Evolutionary conservation across 2,329 filamentous ascomycete genomes (phyloP).

Genomic region (Penicillium sp.): DNA sequence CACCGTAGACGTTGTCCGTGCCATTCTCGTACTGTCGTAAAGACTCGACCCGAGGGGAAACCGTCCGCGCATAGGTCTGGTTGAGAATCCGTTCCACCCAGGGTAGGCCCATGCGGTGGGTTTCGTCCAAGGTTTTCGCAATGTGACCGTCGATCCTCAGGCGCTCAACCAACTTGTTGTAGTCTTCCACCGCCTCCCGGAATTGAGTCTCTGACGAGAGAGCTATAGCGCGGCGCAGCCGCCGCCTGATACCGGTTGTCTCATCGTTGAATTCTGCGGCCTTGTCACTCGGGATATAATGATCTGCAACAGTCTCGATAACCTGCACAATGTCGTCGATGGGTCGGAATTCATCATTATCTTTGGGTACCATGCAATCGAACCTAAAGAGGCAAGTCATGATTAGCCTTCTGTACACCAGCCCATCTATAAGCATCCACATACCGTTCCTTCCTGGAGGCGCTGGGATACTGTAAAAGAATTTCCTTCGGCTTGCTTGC

Average conservation of each 20-base stretch:
- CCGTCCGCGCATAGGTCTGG: slow-evolving; percentile 87
- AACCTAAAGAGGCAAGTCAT: slow-evolving; percentile 43
- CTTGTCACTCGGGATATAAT: slow-evolving; percentile 69
- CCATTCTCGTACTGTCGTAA: slow-evolving; percentile 83
- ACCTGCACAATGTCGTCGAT: slow-evolving; percentile 65
- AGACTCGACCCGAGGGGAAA: slow-evolving; percentile 79
- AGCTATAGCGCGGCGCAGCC: slow-evolving; percentile 67
- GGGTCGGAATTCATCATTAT: slow-evolving; percentile 65
- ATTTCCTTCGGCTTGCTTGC: slow-evolving; percentile 46
- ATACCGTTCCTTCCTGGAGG: slow-evolving; percentile 61
- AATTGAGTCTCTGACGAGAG: slow-evolving; percentile 66
- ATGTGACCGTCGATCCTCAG: slow-evolving; percentile 67
- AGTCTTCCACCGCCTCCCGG: slow-evolving; percentile 64
- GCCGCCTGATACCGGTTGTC: slow-evolving; percentile 66
- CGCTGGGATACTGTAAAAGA: slow-evolving; percentile 77
- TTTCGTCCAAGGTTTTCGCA: slow-evolving; percentile 61
- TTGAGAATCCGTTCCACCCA: slow-evolving; percentile 74
- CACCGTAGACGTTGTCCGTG: slow-evolving; percentile 90
- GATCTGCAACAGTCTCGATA: slow-evolving; percentile 62
- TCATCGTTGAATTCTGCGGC: slow-evolving; percentile 64
- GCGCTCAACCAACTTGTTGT: slow-evolving; percentile 64
- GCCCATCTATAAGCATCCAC: neutral
- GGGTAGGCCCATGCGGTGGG: slow-evolving; percentile 63
- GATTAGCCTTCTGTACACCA: neutral
- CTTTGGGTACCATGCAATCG: slow-evolving; percentile 69